Conservation (phyloP, 768 basidiomycete genomes). For the Lactifluus volemus region DNA sequence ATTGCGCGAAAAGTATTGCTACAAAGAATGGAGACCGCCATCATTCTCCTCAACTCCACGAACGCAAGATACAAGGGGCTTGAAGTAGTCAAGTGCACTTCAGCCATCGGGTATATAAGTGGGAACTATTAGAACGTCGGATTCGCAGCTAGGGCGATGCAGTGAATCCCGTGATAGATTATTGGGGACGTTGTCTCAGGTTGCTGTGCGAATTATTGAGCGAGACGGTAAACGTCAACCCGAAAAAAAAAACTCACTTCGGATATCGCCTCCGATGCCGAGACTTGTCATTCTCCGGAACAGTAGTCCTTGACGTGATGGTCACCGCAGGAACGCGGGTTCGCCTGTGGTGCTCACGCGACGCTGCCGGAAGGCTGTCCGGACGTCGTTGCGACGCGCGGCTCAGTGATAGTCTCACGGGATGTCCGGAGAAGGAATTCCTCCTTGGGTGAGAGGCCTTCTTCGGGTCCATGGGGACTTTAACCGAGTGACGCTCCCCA, state of each 20-base stretch:
- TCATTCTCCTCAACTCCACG: not conserved
- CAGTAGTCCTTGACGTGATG: slow-evolving; percentile 8
- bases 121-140: not conserved
- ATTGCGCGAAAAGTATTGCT: not conserved
- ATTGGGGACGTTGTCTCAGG: slow-evolving; percentile 2
- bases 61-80: not conserved
- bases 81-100: not conserved
- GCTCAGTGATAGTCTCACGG: not conserved
- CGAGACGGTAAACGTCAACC: too few species aligned
- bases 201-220: not conserved
- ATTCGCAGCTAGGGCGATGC: not conserved
- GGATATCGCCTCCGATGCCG: slow-evolving; percentile 1
- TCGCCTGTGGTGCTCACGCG: not conserved
- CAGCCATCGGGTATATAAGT: not conserved
- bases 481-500: not conserved
- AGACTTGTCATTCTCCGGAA: not conserved
- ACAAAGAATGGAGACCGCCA: not conserved
- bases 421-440: not conserved
- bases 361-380: not conserved
- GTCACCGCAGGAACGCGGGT: slow-evolving; percentile 10
- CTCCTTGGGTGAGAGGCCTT: not conserved
- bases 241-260: not conserved
- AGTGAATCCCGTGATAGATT: not conserved
- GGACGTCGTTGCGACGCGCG: not conserved
- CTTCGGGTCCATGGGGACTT: not conserved